Evolutionary conservation across 805 yeast species (phyloP).

Genomic region (Grigorovia jiainica): DNA sequence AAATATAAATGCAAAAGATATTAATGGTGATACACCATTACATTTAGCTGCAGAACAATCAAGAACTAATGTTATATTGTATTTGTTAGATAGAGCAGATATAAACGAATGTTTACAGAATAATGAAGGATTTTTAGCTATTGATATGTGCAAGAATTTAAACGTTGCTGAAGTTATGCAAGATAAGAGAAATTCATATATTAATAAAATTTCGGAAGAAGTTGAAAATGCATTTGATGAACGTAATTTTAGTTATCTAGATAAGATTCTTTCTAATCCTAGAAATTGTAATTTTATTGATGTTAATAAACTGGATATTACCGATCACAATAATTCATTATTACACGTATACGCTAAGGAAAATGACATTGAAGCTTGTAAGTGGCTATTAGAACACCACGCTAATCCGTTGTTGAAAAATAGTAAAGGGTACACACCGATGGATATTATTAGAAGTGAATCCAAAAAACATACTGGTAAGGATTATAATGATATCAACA

Average conservation of each 20-base stretch:
- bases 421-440: conserved; percentile 66
- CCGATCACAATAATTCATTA: conserved; percentile 85
- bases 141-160: conserved; percentile 57
- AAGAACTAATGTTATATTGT: conserved; percentile 64
- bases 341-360: conserved; percentile 75
- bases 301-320: conserved; percentile 78
- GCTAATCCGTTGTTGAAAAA: conserved; percentile 93
- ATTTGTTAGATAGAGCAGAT: conserved; percentile 47
- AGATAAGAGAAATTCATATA: conserved; percentile 64
- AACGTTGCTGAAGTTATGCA: conserved; percentile 71
- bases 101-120: conserved; percentile 81
- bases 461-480: conserved; percentile 28
- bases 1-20: conserved; percentile 68
- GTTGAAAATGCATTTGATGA: conserved; percentile 61
- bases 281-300: conserved; percentile 76
- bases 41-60: conserved; percentile 77
- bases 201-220: conserved; percentile 58
- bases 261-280: conserved; percentile 53
- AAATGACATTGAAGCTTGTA: conserved; percentile 71
- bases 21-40: conserved; percentile 82
- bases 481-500: conserved; percentile 35
- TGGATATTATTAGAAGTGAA: conserved; percentile 48
- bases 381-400: conserved; percentile 81
- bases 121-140: conserved; percentile 63
- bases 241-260: conserved; percentile 57